phyloP scores from a whole-genome alignment of 2,329 filamentous ascomycete genomes.

The Trichoderma semiorbis region DNA sequence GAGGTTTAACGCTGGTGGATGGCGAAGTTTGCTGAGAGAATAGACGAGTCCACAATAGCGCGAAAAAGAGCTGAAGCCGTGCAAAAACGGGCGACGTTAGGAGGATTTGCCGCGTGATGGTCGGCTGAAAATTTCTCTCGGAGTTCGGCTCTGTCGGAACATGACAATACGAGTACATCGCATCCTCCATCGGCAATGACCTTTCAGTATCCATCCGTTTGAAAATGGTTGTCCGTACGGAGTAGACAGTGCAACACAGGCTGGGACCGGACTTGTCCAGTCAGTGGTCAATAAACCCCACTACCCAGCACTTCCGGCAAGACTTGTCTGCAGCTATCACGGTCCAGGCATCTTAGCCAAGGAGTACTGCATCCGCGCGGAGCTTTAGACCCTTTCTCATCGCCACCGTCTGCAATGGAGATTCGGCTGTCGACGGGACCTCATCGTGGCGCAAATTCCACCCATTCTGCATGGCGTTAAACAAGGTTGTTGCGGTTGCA shows the following conservation, averaged over 20 bases:
- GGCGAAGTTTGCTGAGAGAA: not conserved
- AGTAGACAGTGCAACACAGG: not conserved
- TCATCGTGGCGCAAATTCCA: conserved; percentile 17
- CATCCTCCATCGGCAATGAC: not conserved
- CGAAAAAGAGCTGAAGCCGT: conserved; percentile 14
- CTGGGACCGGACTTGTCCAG: not conserved
- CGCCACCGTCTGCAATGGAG: not conserved
- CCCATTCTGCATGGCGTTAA: conserved; percentile 23
- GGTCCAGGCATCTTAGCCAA: not conserved
- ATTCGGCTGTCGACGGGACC: conserved; percentile 14
- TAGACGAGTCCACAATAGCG: conserved; percentile 7
- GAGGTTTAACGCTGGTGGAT: not conserved
- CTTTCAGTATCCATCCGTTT: not conserved
- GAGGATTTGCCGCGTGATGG: conserved; percentile 13
- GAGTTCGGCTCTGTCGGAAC: conserved; percentile 16
- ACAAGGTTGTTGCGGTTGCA: conserved; percentile 20
- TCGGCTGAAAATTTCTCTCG: not conserved
- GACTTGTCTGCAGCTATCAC: not conserved
- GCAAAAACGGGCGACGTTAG: not conserved
- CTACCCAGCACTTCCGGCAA: not conserved
- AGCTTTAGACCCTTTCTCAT: not conserved
- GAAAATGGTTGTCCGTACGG: not conserved
- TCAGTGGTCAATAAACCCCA: not conserved
- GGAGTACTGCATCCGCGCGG: not conserved
- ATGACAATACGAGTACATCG: not conserved